Percentiles rank a stretch among this genome's conserved stretches.
Conservation (phyloP, 1,139 yeast genomes). For the Sugiyamaella novakii region DNA sequence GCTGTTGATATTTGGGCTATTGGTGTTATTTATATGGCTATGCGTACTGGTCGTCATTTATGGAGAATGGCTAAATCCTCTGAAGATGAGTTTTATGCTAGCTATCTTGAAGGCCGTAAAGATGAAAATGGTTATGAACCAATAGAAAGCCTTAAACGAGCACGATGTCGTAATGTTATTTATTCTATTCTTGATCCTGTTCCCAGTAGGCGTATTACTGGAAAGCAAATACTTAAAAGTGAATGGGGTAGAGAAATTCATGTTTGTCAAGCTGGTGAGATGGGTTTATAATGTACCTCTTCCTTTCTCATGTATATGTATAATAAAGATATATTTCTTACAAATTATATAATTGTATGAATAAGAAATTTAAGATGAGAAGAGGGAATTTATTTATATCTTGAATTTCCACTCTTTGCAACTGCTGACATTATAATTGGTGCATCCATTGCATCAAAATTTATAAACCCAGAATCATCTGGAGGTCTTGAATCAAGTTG, state of each 20-base stretch:
- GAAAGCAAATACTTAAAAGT: slow-evolving; percentile 79
- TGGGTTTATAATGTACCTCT: slow-evolving; percentile 25
- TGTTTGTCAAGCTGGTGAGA: slow-evolving; percentile 68
- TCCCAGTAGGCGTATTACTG: slow-evolving; percentile 79
- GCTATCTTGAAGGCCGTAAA: slow-evolving; percentile 72
- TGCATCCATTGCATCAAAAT: slow-evolving; percentile 31
- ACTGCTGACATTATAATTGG: slow-evolving; percentile 33
- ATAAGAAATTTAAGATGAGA: no score
- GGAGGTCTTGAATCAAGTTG: slow-evolving; percentile 22
- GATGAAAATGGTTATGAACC: slow-evolving; percentile 87
- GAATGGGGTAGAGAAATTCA: slow-evolving; percentile 93
- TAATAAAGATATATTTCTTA: no score
- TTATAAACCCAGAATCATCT: slow-evolving; percentile 31
- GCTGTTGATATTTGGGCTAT: slow-evolving; percentile 95
- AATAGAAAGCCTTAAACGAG: slow-evolving; percentile 72
- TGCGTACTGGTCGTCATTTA: slow-evolving; percentile 91
- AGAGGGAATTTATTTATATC: no score
- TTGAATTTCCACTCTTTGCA: slow-evolving; percentile 31
- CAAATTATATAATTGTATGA: no score
- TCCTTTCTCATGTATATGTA: not conserved
- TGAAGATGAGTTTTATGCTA: slow-evolving; percentile 76
- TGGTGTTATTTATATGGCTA: slow-evolving; percentile 97
- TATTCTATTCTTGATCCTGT: slow-evolving; percentile 90
- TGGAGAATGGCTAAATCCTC: slow-evolving; percentile 77
- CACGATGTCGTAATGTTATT: slow-evolving; percentile 85